Evolutionary conservation across 352 stramenopile species (phyloP), one percentile per base, ranked within the genome.

Genomic region (Phytophthora ramorum): DNA sequence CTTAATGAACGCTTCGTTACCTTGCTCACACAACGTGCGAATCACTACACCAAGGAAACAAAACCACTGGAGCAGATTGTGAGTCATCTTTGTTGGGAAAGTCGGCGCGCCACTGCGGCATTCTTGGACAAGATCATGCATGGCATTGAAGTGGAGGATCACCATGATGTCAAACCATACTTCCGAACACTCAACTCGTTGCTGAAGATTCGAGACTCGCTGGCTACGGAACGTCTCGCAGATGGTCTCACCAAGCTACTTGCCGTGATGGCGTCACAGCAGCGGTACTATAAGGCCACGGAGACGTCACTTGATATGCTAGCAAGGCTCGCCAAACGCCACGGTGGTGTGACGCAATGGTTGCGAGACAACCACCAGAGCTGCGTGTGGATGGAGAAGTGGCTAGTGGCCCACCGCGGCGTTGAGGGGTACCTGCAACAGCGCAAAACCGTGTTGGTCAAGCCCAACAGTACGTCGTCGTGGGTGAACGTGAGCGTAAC

Each of bases 281-380:
- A 96, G 64, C 79, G 79, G 20, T 96, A 85, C 47, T 96, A 87
- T 76, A 96, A 96, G 65, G 88, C 88, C 4, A 96, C 89, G 0
- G 87, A 96, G 49, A 86, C 85, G 14, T 92, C 87, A 10, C 83
- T 96, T 20, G 88, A 96, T 28, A 96, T 96, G 89, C 71, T 96
- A 13, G 85, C 83, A 14, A 79, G 89, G 0, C 71, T 96, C 17
- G 84, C 87, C 1, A 96, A 96, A 68, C 85, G 88, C 13, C 85
- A 93, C 34, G 65, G 59, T 10, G 82, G 71, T 17, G 86, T 95
- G 12, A 63, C 69, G 3, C 72, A 68, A 13, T 96, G 89, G 89
- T 57, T 96, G 13, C 73, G 76, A 16, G 73, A 89, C 7, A 87
- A 96, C 43, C 75, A 71, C 13, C 50, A 72, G 50, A 93, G 71